phyloP scores from a whole-genome alignment of 331 rosid species.

The Telfairia occidentalis region DNA sequence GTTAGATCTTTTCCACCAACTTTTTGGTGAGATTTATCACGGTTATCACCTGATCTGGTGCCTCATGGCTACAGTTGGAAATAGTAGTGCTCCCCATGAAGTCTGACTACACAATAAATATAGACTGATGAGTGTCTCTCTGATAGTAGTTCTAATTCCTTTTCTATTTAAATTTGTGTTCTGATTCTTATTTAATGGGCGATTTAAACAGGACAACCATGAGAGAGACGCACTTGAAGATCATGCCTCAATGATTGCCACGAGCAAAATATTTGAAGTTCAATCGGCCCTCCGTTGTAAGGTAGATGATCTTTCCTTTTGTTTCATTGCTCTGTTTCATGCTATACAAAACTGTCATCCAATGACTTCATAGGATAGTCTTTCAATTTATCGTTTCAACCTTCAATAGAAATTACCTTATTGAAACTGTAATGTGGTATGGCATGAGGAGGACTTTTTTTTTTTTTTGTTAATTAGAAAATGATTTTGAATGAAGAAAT shows the following conservation, averaged over 20 bases:
- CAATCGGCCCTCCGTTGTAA: neutral
- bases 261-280: neutral
- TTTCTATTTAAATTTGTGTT: neutral
- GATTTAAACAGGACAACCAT: constrained; percentile 7
- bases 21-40: constrained; percentile 9
- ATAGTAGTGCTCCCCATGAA: neutral
- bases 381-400: too few species aligned
- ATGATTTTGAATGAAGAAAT: neutral
- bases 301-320: neutral
- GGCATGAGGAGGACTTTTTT: too few species aligned
- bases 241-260: neutral
- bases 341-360: neutral
- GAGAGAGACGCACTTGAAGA: neutral
- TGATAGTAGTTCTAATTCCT: neutral
- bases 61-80: neutral
- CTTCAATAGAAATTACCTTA: too few species aligned
- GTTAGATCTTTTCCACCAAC: neutral
- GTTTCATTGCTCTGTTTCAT: neutral
- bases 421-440: too few species aligned
- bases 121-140: neutral
- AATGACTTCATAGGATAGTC: too few species aligned
- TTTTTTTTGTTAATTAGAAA: neutral
- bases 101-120: neutral
- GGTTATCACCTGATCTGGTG: neutral
- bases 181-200: neutral